phyloP scores from a whole-genome alignment of 2,329 filamentous ascomycete species.

The Colletotrichum sp. region DNA sequence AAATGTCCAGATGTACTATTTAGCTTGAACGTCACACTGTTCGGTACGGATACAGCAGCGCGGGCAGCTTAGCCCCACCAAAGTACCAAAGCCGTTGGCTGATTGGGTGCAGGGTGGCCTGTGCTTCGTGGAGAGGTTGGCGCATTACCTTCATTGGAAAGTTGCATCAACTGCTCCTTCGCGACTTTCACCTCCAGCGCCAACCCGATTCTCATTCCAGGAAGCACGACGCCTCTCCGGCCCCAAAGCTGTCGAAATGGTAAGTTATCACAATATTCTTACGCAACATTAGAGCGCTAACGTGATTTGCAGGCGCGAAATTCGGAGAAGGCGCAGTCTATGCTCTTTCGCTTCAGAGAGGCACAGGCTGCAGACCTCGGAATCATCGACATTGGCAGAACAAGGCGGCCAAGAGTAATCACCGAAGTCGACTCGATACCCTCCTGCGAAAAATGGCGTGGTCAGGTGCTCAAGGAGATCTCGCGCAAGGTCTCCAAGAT shows the following conservation, averaged over 20 bases:
- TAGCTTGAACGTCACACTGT: not conserved
- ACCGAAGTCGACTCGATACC: constrained; percentile 85
- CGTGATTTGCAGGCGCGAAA: constrained; percentile 79
- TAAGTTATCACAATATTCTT: not conserved
- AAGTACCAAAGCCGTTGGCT: not conserved
- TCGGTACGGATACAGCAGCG: not conserved
- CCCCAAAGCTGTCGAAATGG: constrained; percentile 3
- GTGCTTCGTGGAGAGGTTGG: constrained; percentile 4
- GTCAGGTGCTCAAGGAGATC: constrained; percentile 96
- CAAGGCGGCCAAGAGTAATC: constrained; percentile 89
- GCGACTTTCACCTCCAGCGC: not conserved
- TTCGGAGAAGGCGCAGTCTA: constrained; percentile 98
- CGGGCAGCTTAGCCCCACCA: not conserved
- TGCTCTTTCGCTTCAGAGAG: constrained; percentile 99
- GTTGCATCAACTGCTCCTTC: not conserved
- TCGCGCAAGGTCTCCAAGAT: constrained; percentile 96
- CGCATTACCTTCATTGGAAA: not conserved
- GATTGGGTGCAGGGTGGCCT: constrained; percentile 4
- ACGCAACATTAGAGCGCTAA: not conserved
- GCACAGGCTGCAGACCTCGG: constrained; percentile 95
- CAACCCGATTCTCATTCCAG: not conserved
- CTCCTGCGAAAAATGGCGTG: constrained; percentile 95
- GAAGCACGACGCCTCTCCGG: not conserved
- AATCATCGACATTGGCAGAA: constrained; percentile 91
- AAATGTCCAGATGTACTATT: not conserved